A percentile compares a stretch with the other conserved stretches of the same genome.
Evolutionary conservation across 768 basidiomycete species (phyloP).

Genomic region (Amanita rimosa): DNA sequence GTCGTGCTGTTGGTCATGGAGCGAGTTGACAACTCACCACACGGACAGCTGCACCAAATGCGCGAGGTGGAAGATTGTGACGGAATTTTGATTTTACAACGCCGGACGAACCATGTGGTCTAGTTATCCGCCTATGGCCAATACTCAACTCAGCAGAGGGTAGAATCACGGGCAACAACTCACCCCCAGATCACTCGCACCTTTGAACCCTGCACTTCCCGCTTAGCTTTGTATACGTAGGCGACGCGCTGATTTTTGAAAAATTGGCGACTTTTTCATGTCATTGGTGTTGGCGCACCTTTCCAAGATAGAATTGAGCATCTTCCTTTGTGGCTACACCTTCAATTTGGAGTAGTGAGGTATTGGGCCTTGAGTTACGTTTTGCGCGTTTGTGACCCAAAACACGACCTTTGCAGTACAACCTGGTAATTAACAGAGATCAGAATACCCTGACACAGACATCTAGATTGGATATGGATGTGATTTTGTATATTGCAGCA

Average conservation of each 20-base stretch:
- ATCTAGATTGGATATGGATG: background rate
- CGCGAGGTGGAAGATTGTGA: constrained; percentile 88
- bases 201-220: constrained; percentile 88
- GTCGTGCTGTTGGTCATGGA: constrained; percentile 1
- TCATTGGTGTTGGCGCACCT: constrained; percentile 42
- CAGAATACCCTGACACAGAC: constrained; percentile 9
- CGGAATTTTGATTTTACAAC: constrained; percentile 97
- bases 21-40: constrained; percentile 61
- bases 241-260: constrained; percentile 65
- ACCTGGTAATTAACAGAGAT: constrained; percentile 35
- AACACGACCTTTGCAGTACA: constrained; percentile 94
- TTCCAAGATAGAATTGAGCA: constrained; percentile 96
- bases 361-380: constrained; percentile 93
- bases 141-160: background rate
- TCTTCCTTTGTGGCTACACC: constrained; percentile 90
- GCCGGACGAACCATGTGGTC: constrained; percentile 89
- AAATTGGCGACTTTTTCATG: background rate
- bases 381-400: constrained; percentile 98
- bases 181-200: constrained; percentile 98
- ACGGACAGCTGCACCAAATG: constrained; percentile 88
- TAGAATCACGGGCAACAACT: constrained; percentile 15
- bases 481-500: too few relatives aligned
- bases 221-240: constrained; percentile 96
- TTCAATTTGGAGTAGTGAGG: constrained; percentile 94
- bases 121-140: constrained; percentile 68